Evolutionary conservation across 225 moss, liverwort and hornwort species (phyloP).

Genomic region (Thuidium tamariscinum): DNA sequence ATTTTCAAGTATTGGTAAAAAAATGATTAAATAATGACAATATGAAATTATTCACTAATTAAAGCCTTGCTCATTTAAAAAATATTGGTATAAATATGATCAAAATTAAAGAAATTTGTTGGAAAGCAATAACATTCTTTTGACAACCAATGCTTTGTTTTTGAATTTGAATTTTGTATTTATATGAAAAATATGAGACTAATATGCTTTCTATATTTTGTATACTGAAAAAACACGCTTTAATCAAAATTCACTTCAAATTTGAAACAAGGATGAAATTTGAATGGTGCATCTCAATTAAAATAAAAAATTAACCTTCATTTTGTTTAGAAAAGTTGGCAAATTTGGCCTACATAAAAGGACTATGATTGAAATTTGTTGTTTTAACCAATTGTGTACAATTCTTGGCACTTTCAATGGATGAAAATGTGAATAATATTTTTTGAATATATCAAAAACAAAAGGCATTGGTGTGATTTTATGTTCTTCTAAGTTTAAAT

Average conservation of each 20-base stretch:
- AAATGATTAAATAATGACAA: background rate
- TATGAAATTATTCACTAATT: background rate
- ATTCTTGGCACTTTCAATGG: no score
- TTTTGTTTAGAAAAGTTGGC: background rate
- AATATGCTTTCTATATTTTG: no score
- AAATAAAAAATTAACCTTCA: background rate
- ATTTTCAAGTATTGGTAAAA: background rate
- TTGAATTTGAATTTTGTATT: no score
- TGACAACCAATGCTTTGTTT: background rate
- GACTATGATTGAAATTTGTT: background rate
- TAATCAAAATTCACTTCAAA: background rate
- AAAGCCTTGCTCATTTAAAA: background rate
- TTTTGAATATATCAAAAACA: background rate
- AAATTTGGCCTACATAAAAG: background rate
- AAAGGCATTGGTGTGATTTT: background rate
- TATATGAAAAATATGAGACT: no score
- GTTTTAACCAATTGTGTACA: no score
- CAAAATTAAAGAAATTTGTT: rapidly evolving
- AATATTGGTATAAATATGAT: background rate
- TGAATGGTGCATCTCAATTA: background rate
- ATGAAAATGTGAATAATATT: no score
- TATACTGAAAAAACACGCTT: no score
- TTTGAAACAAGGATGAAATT: no score
- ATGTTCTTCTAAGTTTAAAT: background rate
- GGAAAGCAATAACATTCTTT: background rate